Base-by-base conservation (phyloP, 164 flowering plant genomes). In the Macadamia tetraphylla region DNA sequence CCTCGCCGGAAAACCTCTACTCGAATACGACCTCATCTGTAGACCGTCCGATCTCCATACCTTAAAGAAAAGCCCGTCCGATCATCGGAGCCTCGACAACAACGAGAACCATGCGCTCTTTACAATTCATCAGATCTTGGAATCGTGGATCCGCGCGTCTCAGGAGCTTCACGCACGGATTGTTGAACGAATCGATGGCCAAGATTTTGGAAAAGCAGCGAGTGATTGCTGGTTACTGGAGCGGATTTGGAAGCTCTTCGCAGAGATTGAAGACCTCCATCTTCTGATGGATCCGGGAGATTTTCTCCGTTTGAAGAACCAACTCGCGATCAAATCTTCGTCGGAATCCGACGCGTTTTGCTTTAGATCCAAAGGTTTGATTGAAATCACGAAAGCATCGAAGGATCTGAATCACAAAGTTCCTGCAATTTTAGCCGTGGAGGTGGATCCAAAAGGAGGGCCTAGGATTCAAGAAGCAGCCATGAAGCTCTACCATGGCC, bases 381-480 rank as follows among this genome's bases (percentile, higher is more conserved):
- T 83, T 13, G 94, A 79, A 13, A 68, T 89, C 8, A 81, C 91
- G 63, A 76, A 60, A 70, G 49, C 60, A 6, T 87, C 87, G 31
- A 89, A 81, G 71, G 93, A 91, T 1, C 73, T 94, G 81, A 86
- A 70, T 75, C 91, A 88, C 67, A 86, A 73, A 63, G 98, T 94
- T 9, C 98, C 98, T 57, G 49, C n/a, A 23, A 79, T 94, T 0
- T 43, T 94, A 31, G 94, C 76, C 8, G 98, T 89, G 14, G 97
- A 89, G 81, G 98, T 82, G 63, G 98, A 94, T 67, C 98, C 96
- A 0, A 88, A 46, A 31, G 96, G 96, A 3, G 94, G 98, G n/a
- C 97, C 98, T n/a, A 80, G 91, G 70, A 66, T 94, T 7, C 91
- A 87, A 66, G 97, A 94, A 60, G 92, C 94, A 13, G 98, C 94